These are phyloP conservation scores for Fusarium nematophilum DNA, from an alignment of 2,329 filamentous ascomycete genomes.

Conservation along the genomic window DNA sequence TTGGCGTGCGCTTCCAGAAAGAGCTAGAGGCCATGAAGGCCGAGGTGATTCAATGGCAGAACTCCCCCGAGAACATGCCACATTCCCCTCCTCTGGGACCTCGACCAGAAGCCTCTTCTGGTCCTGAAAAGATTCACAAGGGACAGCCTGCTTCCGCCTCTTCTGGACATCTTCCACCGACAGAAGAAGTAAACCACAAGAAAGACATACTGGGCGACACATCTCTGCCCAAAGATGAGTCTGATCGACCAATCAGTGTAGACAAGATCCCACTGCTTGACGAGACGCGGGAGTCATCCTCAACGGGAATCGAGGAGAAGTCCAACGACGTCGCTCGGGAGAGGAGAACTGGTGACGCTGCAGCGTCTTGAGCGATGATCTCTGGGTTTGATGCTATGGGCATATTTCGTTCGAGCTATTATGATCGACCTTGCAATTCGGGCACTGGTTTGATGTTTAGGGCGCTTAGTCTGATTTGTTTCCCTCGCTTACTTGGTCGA, in stretches of 20 bases:
- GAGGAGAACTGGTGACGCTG: constrained; percentile 52
- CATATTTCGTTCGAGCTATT: background rate
- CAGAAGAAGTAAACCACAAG: constrained; percentile 31
- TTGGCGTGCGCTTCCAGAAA: constrained; percentile 95
- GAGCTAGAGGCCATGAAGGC: constrained; percentile 89
- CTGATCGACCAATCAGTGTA: constrained; percentile 49
- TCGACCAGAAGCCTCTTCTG: constrained; percentile 38
- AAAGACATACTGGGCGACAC: constrained; percentile 28
- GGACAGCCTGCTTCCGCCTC: constrained; percentile 29
- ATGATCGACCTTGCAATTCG: constrained; percentile 2
- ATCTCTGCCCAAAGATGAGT: constrained; percentile 29
- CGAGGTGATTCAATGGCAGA: constrained; percentile 91
- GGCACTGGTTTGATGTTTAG: background rate
- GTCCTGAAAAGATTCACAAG: constrained; percentile 20
- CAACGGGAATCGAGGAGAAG: constrained; percentile 58
- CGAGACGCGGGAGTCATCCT: constrained; percentile 49
- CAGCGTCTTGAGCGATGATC: background rate
- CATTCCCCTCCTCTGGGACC: constrained; percentile 51
- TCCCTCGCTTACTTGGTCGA: background rate
- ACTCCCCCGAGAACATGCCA: constrained; percentile 60
- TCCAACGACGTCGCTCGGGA: constrained; percentile 60
- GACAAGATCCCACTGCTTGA: constrained; percentile 70
- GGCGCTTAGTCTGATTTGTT: background rate
- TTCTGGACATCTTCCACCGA: constrained; percentile 26
- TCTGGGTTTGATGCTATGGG: background rate